These are phyloP conservation scores for Diaporthe sp. DNA, from an alignment of 2,329 filamentous ascomycete species.

Conservation along the genomic window DNA sequence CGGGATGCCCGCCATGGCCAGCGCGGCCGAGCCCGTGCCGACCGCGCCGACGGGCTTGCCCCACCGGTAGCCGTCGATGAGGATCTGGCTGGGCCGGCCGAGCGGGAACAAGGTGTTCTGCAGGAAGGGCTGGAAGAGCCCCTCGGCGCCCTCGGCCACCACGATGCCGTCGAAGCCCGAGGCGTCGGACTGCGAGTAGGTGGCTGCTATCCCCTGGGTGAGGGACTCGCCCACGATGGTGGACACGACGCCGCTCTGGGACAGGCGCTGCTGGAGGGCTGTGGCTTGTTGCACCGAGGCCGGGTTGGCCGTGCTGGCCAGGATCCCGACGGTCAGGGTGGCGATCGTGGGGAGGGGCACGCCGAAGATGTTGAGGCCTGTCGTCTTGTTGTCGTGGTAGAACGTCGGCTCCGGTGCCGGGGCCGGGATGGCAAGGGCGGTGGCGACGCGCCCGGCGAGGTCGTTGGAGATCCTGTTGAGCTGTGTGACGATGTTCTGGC, in stretches of 20 bases:
- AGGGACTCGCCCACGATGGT: constrained; percentile 73
- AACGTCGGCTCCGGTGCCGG: constrained; percentile 72
- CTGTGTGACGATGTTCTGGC: constrained; percentile 75
- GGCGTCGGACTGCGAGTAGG: constrained; percentile 76
- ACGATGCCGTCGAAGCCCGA: constrained; percentile 74
- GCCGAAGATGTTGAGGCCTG: constrained; percentile 71
- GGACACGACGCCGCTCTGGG: constrained; percentile 65
- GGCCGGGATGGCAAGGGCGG: constrained; percentile 69
- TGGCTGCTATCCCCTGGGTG: constrained; percentile 67
- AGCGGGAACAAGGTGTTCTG: constrained; percentile 72
- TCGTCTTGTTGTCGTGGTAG: constrained; percentile 79
- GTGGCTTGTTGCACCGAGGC: constrained; percentile 63
- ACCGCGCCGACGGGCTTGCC: constrained; percentile 78
- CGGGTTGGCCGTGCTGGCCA: constrained; percentile 60
- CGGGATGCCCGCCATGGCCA: constrained; percentile 60
- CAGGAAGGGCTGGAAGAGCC: constrained; percentile 60
- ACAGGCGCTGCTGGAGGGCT: constrained; percentile 63
- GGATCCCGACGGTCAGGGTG: constrained; percentile 73
- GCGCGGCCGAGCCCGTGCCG: constrained; percentile 57
- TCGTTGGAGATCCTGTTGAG: constrained; percentile 79
- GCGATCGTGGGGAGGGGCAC: constrained; percentile 71
- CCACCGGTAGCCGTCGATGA: constrained; percentile 74
- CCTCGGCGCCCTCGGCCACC: constrained; percentile 66
- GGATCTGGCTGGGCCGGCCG: constrained; percentile 73
- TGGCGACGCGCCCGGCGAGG: constrained; percentile 74